phyloP scores from a whole-genome alignment of 2,329 filamentous ascomycete genomes.

The Penicillium sp. region DNA sequence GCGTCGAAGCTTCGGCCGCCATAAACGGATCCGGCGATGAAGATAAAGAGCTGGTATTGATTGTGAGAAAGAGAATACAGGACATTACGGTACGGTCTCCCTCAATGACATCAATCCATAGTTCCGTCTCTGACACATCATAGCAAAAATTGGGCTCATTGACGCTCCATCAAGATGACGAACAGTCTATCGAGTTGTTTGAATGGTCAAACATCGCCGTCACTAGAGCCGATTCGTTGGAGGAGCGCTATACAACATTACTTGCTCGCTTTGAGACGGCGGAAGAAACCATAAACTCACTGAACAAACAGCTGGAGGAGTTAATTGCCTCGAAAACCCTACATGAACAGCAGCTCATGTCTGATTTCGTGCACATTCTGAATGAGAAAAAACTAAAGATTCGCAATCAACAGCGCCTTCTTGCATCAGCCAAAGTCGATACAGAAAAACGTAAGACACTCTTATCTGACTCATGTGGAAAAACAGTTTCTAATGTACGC shows the following conservation, averaged over 20 bases:
- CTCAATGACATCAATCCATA: background rate
- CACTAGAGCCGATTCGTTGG: constrained; percentile 48
- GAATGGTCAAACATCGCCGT: constrained; percentile 61
- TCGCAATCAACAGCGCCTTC: constrained; percentile 62
- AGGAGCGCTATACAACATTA: constrained; percentile 47
- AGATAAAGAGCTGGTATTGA: constrained; percentile 44
- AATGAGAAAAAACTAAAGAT: constrained; percentile 71
- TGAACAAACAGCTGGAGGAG: constrained; percentile 61
- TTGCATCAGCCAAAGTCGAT: constrained; percentile 56
- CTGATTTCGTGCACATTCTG: constrained; percentile 62
- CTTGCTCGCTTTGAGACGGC: constrained; percentile 49
- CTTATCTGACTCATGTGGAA: background rate
- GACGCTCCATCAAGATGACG: constrained; percentile 56
- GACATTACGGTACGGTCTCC: constrained; percentile 53
- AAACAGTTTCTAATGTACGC: background rate
- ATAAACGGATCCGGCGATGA: constrained; percentile 32
- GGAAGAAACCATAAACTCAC: constrained; percentile 55
- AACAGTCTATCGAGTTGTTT: constrained; percentile 60
- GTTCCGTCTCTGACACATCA: constrained; percentile 22
- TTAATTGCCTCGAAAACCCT: constrained; percentile 61
- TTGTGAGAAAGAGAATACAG: constrained; percentile 49
- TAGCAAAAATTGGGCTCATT: constrained; percentile 61
- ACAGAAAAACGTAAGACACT: constrained; percentile 37
- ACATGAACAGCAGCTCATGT: constrained; percentile 62
- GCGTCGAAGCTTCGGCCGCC: constrained; percentile 40